A percentile compares a stretch with the other conserved stretches of the same genome.
Evolutionary conservation across 345 rosid species (phyloP).

Genomic region (Boechera divaricarpa): DNA sequence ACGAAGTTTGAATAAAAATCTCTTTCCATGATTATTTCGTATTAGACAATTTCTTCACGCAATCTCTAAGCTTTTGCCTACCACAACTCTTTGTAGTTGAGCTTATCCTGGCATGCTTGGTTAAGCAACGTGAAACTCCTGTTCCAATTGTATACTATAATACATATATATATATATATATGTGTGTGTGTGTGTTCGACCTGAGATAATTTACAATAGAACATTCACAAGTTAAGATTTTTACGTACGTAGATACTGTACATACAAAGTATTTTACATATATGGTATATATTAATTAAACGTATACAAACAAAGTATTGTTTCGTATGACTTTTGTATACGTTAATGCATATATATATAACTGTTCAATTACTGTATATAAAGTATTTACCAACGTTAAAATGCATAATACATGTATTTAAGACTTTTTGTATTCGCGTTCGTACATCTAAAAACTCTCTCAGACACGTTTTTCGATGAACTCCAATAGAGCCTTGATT

Average conservation of each 20-base stretch:
- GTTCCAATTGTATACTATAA: conserved; percentile 13
- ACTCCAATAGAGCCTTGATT: too few relatives aligned
- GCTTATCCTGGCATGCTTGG: conserved; percentile 28
- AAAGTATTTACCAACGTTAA: neutral
- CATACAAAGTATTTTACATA: neutral
- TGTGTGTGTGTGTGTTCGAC: neutral
- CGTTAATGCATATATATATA: neutral
- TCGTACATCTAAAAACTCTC: too few relatives aligned
- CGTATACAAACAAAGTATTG: neutral
- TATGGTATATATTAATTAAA: neutral
- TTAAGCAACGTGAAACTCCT: conserved; percentile 30
- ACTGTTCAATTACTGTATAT: neutral
- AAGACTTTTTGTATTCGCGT: too few relatives aligned
- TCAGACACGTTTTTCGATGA: too few relatives aligned
- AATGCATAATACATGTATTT: too few relatives aligned
- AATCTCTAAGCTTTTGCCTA: conserved; percentile 39
- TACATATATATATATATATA: neutral
- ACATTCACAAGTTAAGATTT: conserved; percentile 5
- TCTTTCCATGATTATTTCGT: conserved; percentile 2
- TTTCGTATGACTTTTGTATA: neutral
- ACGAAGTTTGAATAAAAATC: neutral
- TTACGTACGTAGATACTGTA: neutral
- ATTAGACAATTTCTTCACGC: conserved; percentile 35
- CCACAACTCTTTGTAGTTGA: conserved; percentile 30
- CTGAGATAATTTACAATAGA: neutral